These are phyloP conservation scores for Penicillium longicatenatum DNA, from an alignment of 495 filamentous ascomycete species.

Conservation along the genomic window DNA sequence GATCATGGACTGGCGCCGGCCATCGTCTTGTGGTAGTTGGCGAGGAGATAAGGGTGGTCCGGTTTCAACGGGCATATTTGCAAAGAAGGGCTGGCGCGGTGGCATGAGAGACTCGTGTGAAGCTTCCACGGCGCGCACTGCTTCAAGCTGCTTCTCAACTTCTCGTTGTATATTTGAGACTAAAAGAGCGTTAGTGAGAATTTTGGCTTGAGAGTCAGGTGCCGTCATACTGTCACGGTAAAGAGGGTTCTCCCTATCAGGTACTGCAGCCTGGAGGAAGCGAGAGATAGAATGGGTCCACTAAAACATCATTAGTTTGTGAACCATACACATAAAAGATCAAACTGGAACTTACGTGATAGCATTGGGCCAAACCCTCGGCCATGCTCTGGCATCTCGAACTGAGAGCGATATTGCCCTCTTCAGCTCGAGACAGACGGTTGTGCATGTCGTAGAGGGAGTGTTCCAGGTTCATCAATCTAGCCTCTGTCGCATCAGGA, in stretches of 20 bases:
- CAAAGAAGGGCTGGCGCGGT: slow-evolving; percentile 75
- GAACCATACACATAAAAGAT: neutral
- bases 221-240: slow-evolving; percentile 54
- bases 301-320: slow-evolving; percentile 32
- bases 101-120: slow-evolving; percentile 74
- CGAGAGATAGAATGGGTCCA: slow-evolving; percentile 79
- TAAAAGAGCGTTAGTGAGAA: slow-evolving; percentile 37
- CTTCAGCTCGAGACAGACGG: slow-evolving; percentile 79
- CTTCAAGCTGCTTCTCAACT: slow-evolving; percentile 80
- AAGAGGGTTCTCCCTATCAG: slow-evolving; percentile 61
- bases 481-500: slow-evolving; percentile 72
- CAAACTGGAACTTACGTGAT: slow-evolving; percentile 56
- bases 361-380: slow-evolving; percentile 76
- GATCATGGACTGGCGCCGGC: slow-evolving; percentile 64
- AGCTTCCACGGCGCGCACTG: slow-evolving; percentile 69
- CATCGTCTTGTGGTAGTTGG: slow-evolving; percentile 84
- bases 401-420: slow-evolving; percentile 74
- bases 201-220: neutral
- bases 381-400: slow-evolving; percentile 79
- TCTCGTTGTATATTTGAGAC: slow-evolving; percentile 81
- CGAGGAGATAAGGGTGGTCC: slow-evolving; percentile 88
- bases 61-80: slow-evolving; percentile 64
- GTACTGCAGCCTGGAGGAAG: slow-evolving; percentile 67
- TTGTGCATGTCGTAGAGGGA: slow-evolving; percentile 76
- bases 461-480: slow-evolving; percentile 78